These are phyloP conservation scores for Candida sphagnicola DNA, from an alignment of 805 yeast genomes.

Conservation along the genomic window DNA sequence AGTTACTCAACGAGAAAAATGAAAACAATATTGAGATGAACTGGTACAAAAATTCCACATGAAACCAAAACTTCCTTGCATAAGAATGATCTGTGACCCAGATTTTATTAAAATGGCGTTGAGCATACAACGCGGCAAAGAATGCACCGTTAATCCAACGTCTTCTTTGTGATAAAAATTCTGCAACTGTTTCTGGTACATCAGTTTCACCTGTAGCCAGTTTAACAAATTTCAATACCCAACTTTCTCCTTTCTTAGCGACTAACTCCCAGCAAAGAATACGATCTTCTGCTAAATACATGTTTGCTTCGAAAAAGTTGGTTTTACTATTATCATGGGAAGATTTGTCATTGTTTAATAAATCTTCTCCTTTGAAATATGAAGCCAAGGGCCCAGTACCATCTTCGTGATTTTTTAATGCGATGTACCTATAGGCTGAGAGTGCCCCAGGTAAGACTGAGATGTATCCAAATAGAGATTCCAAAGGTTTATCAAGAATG, in stretches of 20 bases:
- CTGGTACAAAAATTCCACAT: conserved; percentile 80
- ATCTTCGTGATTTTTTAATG: conserved; percentile 76
- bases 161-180: conserved; percentile 85
- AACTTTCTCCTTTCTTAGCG: conserved; percentile 75
- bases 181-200: conserved; percentile 85
- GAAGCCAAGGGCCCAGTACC: conserved; percentile 91
- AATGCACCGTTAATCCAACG: conserved; percentile 97
- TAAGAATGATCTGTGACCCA: conserved; percentile 77
- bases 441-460: conserved; percentile 94
- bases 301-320: conserved; percentile 90
- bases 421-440: conserved; percentile 89
- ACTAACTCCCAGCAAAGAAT: conserved; percentile 95
- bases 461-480: conserved; percentile 88
- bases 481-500: conserved; percentile 90
- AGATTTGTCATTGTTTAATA: conserved; percentile 24
- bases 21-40: conserved; percentile 76
- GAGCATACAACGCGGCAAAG: conserved; percentile 88
- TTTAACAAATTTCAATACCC: conserved; percentile 89
- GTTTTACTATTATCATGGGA: conserved; percentile 41
- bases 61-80: conserved; percentile 64
- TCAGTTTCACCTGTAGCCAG: conserved; percentile 96
- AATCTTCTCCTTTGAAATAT: conserved; percentile 83
- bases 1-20: conserved; percentile 89
- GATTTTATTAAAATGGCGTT: conserved; percentile 69
- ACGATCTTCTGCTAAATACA: conserved; percentile 97